These are phyloP conservation scores for Camellia sinensis DNA, from an alignment of 148 eudicot genomes.

Conservation along the genomic window DNA sequence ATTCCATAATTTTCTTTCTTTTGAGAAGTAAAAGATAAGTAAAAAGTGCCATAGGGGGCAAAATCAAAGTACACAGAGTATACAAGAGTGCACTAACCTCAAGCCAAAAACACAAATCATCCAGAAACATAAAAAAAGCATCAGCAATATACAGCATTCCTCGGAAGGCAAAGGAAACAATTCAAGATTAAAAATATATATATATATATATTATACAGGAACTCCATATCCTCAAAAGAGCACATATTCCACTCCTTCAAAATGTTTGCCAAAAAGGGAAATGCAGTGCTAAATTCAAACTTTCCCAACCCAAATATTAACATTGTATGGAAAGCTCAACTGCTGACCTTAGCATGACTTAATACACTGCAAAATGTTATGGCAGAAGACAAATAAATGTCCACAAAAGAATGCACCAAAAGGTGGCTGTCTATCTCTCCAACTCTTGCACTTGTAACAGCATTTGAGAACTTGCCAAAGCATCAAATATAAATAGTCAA, in stretches of 20 bases:
- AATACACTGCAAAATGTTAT: not conserved
- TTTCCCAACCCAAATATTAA: no score
- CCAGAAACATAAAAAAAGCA: not conserved
- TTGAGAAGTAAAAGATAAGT: not conserved
- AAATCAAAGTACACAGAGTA: not conserved
- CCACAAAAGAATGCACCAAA: no score
- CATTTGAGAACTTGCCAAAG: no score
- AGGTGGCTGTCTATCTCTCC: no score
- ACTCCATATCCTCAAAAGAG: not conserved
- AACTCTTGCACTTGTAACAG: no score
- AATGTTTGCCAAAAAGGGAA: not conserved
- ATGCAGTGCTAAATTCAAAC: not conserved
- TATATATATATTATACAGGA: not conserved
- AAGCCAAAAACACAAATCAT: not conserved
- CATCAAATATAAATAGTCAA: no score
- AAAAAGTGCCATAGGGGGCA: not conserved
- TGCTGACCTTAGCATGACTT: not conserved
- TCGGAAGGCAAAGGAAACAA: not conserved
- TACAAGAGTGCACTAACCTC: not conserved
- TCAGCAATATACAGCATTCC: not conserved
- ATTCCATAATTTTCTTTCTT: slow-evolving; percentile 5
- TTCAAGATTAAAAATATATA: not conserved
- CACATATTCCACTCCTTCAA: not conserved
- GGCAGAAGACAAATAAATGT: no score
- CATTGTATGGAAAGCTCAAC: not conserved